Evolutionary conservation across 805 yeast genomes (phyloP).

Genomic region (Hermanozyma aechmeae): DNA sequence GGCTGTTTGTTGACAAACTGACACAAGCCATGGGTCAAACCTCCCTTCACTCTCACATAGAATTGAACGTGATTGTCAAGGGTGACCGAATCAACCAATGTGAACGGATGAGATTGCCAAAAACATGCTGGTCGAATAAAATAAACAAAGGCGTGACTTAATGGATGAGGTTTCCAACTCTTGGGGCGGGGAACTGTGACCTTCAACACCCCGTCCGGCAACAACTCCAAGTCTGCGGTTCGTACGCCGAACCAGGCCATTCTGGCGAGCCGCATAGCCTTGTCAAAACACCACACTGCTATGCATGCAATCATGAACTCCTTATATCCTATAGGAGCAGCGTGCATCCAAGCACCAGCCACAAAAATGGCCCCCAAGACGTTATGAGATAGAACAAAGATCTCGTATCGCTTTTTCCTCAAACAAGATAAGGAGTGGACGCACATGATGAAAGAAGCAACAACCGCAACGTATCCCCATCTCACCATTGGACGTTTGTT

Average conservation of each 20-base stretch:
- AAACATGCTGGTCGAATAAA: slow-evolving; percentile 43
- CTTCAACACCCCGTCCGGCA: slow-evolving; percentile 39
- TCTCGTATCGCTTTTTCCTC: neutral
- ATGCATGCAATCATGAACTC: slow-evolving; percentile 29
- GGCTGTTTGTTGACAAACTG: slow-evolving; percentile 17
- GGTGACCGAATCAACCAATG: slow-evolving; percentile 36
- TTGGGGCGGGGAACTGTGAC: slow-evolving; percentile 40
- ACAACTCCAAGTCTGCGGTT: slow-evolving; percentile 25
- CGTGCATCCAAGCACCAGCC: neutral
- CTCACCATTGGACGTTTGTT: neutral
- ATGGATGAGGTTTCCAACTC: slow-evolving; percentile 42
- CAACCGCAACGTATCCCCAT: neutral
- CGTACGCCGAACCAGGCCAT: slow-evolving; percentile 25
- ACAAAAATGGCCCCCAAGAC: neutral
- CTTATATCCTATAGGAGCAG: slow-evolving; percentile 7
- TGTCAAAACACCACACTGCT: slow-evolving; percentile 34
- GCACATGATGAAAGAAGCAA: neutral
- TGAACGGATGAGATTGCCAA: slow-evolving; percentile 74
- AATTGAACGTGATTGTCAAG: slow-evolving; percentile 32
- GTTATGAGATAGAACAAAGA: neutral
- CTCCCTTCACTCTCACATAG: slow-evolving; percentile 46
- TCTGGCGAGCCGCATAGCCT: slow-evolving; percentile 24
- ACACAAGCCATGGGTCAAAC: slow-evolving; percentile 41
- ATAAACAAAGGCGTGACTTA: slow-evolving; percentile 48
- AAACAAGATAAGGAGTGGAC: neutral